phyloP scores from a whole-genome alignment of 2,329 filamentous ascomycete genomes.

The Penicillium sp. region DNA sequence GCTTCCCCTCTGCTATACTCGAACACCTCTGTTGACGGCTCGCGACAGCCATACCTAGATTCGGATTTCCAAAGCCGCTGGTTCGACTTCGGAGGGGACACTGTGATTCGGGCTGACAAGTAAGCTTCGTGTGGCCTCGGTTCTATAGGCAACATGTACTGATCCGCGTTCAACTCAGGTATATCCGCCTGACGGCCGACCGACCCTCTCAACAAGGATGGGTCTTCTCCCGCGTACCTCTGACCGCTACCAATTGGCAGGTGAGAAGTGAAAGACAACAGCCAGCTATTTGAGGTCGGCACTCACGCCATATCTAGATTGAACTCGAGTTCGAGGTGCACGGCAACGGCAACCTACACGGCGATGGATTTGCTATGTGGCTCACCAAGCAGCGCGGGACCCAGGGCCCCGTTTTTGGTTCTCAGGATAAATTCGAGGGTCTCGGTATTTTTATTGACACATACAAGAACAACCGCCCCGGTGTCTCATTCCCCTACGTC shows the following conservation, averaged over 20 bases:
- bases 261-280: slow-evolving; percentile 55
- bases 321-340: slow-evolving; percentile 95
- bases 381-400: slow-evolving; percentile 89
- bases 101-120: slow-evolving; percentile 75
- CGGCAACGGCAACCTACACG: slow-evolving; percentile 85
- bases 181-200: slow-evolving; percentile 90
- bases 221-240: slow-evolving; percentile 89
- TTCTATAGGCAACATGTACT: not conserved
- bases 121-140: slow-evolving; percentile 25
- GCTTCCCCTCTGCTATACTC: not conserved
- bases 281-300: slow-evolving; percentile 25
- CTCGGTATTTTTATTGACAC: slow-evolving; percentile 96
- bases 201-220: slow-evolving; percentile 88
- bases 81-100: slow-evolving; percentile 98
- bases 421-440: slow-evolving; percentile 86
- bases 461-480: slow-evolving; percentile 98
- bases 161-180: slow-evolving; percentile 56
- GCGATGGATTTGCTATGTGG: slow-evolving; percentile 98
- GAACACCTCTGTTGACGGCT: slow-evolving; percentile 20
- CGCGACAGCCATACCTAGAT: slow-evolving; percentile 84
- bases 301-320: slow-evolving; percentile 55
- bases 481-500: slow-evolving; percentile 93
- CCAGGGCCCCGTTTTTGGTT: slow-evolving; percentile 83
- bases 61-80: slow-evolving; percentile 97
- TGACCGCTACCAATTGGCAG: slow-evolving; percentile 99